A percentile compares a stretch with the other conserved stretches of the same genome.
Evolutionary conservation across 2,329 filamentous ascomycete species (phyloP).

Genomic region (Incumbomyces delicatus): DNA sequence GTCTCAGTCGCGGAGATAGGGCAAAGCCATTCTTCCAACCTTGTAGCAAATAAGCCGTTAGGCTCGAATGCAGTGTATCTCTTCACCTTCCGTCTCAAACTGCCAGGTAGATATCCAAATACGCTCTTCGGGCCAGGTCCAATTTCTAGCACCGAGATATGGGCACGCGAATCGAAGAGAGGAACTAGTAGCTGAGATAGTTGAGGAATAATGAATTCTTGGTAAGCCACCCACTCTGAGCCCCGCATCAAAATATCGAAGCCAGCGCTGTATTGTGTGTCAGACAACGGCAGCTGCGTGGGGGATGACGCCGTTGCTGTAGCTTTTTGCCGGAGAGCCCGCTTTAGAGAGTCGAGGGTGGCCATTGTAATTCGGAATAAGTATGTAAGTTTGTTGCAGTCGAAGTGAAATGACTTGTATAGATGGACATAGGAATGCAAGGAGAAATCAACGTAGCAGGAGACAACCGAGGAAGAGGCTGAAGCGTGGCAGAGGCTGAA

Average conservation of each 20-base stretch:
- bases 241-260: conserved; percentile 36
- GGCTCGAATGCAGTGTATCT: conserved; percentile 48
- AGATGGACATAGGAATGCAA: no score
- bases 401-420: no score
- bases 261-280: conserved; percentile 41
- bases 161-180: conserved; percentile 32
- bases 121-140: conserved; percentile 49
- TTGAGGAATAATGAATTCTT: conserved; percentile 45
- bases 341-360: conserved; percentile 37
- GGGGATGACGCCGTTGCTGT: conserved; percentile 15
- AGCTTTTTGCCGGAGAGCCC: conserved; percentile 29
- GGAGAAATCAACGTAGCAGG: no score
- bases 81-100: conserved; percentile 35
- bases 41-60: conserved; percentile 37
- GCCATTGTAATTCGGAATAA: conserved; percentile 26
- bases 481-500: no score
- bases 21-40: conserved; percentile 36
- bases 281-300: conserved; percentile 30
- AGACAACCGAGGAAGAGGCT: no score
- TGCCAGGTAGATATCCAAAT: conserved; percentile 39
- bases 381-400: no score
- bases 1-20: conserved; percentile 18
- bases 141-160: conserved; percentile 49
- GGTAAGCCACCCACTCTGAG: conserved; percentile 33
- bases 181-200: conserved; percentile 34